These are phyloP conservation scores for Diversispora epigaea DNA, from an alignment of 192 early-diverging fungal genomes.

Conservation along the genomic window DNA sequence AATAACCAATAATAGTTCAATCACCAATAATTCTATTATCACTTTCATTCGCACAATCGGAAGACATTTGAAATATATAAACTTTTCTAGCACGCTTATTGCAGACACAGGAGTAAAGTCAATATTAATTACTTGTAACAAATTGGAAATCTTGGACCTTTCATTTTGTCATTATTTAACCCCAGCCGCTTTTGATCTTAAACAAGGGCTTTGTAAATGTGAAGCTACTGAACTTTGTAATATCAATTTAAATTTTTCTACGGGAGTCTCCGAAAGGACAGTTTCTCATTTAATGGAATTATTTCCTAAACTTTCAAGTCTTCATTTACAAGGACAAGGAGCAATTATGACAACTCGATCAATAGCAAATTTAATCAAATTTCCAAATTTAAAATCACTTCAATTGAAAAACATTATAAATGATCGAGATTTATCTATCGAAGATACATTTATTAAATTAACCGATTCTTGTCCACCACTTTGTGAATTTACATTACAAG, in stretches of 20 bases:
- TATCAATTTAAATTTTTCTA: neutral
- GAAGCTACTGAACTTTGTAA: neutral
- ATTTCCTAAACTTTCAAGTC: neutral
- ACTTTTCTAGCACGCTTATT: neutral
- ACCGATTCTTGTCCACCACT: neutral
- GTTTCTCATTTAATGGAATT: neutral
- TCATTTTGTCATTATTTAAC: neutral
- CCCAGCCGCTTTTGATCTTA: neutral
- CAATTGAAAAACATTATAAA: neutral
- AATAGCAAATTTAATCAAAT: neutral
- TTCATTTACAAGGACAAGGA: neutral
- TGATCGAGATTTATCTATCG: neutral
- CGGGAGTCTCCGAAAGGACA: neutral
- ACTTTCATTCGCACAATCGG: neutral
- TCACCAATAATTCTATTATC: neutral
- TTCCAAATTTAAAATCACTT: neutral
- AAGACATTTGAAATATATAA: neutral
- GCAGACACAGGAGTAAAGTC: neutral
- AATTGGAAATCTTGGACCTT: slow-evolving; percentile 6
- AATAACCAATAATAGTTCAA: neutral
- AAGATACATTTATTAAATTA: neutral
- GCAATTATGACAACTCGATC: neutral
- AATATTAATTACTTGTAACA: neutral
- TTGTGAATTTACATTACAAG: neutral
- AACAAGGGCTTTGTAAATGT: neutral